Evolutionary conservation across 768 basidiomycete species (phyloP).

Genomic region (Mycena amicta): DNA sequence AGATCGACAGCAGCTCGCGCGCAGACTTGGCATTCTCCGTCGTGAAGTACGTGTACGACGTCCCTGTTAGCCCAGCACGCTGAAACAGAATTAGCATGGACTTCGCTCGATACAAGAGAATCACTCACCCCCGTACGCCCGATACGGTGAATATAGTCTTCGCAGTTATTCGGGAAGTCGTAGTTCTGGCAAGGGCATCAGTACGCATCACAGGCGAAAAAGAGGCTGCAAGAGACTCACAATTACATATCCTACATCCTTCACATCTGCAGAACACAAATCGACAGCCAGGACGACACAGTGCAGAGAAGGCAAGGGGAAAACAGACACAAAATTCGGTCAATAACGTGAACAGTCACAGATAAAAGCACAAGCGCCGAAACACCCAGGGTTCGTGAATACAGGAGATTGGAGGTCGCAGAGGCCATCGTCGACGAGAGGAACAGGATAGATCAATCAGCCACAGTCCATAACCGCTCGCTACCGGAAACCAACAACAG

Average conservation of each 20-base stretch:
- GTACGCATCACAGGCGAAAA: not conserved
- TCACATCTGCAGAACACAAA: constrained; percentile 72
- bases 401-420: constrained; percentile 40
- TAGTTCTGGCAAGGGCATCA: constrained; percentile 65
- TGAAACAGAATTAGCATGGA: constrained; percentile 34
- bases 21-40: constrained; percentile 95
- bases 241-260: constrained; percentile 98
- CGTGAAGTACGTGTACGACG: constrained; percentile 95
- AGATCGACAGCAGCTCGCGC: constrained; percentile 84
- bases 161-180: constrained; percentile 97
- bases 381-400: constrained; percentile 22
- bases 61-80: constrained; percentile 92
- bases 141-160: constrained; percentile 99
- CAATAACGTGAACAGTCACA: constrained; percentile 43
- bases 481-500: constrained; percentile 47
- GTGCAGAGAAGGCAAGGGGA: constrained; percentile 29
- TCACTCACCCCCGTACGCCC: constrained; percentile 87
- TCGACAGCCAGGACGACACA: constrained; percentile 18
- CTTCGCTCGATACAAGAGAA: not conserved
- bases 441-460: constrained; percentile 34
- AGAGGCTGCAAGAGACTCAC: constrained; percentile 48
- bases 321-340: constrained; percentile 46
- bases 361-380: constrained; percentile 52
- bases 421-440: constrained; percentile 46
- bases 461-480: constrained; percentile 54